Evolutionary conservation across 208 protist genomes (phyloP), one percentile per base, ranked within the genome.

Genomic region (Wallacemonas rigidus): DNA sequence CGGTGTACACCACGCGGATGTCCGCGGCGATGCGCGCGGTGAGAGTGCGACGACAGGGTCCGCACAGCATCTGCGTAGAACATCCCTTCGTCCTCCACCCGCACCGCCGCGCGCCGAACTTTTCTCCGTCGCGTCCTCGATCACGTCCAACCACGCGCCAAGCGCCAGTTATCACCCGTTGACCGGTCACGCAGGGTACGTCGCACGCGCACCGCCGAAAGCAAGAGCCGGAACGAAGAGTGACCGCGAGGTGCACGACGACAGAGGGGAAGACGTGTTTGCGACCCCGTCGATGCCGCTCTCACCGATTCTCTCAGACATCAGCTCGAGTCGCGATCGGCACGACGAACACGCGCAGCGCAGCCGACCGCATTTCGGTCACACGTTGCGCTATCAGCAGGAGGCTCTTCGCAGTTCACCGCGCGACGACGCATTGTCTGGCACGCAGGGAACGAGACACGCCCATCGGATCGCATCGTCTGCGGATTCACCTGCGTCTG

Each of bases 81-180:
- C 56, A 40, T 38, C 56, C 36, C 56, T 44, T 5, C 56, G 56
- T 44, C 35, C 38, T 11, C 36, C 35, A 36, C 15, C 26, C 26
- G 26, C 26, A 26, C 26, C 26, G 26, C 26, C 26, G 26, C 26
- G 56, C 6, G 12, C 56, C 9, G 56, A 41, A 14, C 5, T 41
- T 3, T 36, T 41, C 35, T 62, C 56, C 5, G 56, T 38, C 6
- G 36, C 36, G 6, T 44, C 36, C 35, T 62, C 56, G 17, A 62
- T 62, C 12, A 62, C 56, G 1, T 62, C 56, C 6, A 43, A 62
- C 56, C 17, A n/a, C 9, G 56, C 56, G 15, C 56, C 56, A 40
- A 62, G 56, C 38, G 38, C 56, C 8, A 12, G 3, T 7, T 62
- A 17, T 17, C 15, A 43, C 3, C 56, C 56, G 4, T 15, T 62